Percentiles rank a stretch among this genome's conserved stretches.
Evolutionary conservation across 129 eudicot species (phyloP).

Genomic region (Artemisia annua): DNA sequence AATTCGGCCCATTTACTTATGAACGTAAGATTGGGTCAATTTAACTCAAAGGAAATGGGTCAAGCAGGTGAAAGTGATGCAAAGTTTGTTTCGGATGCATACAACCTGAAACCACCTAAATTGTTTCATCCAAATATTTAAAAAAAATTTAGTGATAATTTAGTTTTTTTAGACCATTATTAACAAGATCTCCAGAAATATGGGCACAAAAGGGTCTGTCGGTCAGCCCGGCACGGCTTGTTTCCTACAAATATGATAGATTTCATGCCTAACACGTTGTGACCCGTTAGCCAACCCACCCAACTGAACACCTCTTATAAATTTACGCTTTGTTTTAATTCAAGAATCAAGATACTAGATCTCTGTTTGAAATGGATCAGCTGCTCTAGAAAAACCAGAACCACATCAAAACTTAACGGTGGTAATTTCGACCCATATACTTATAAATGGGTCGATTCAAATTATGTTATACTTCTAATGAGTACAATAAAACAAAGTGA

Average conservation of each 20-base stretch:
- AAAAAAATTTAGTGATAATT: not conserved
- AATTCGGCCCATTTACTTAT: not conserved
- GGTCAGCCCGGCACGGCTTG: not conserved
- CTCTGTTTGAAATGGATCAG: constrained; percentile 1
- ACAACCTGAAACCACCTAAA: not conserved
- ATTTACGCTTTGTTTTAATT: not conserved
- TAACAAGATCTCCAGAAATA: not conserved
- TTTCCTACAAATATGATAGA: not conserved
- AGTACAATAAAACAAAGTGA: not conserved
- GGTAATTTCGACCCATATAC: not conserved
- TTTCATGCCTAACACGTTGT: not conserved
- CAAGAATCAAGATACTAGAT: not conserved
- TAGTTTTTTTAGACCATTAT: not conserved
- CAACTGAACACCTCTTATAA: not conserved
- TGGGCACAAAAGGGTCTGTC: not conserved
- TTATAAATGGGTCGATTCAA: not conserved
- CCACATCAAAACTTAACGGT: not conserved
- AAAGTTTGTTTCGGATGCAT: not conserved
- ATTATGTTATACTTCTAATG: not conserved
- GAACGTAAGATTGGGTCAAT: not conserved
- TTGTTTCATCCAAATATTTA: not conserved
- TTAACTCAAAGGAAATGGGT: not conserved
- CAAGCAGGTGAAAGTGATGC: not conserved
- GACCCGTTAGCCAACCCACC: not conserved
- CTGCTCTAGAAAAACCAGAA: not conserved